Base-by-base conservation (phyloP, 179 eudicot species). In the Amaranthus tricolor region DNA sequence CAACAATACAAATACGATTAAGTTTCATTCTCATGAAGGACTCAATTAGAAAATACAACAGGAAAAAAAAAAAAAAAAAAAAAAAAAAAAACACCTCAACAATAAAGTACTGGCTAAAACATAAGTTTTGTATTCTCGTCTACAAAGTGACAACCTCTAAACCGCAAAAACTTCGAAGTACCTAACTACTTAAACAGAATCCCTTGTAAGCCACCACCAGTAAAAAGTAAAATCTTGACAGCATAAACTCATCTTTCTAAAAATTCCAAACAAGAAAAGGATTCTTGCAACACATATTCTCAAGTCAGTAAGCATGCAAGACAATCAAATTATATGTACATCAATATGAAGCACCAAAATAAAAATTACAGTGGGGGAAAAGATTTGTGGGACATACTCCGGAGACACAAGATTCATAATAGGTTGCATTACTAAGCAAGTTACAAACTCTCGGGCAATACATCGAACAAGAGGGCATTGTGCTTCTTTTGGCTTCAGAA, bases 361-460 rank as follows among this genome's bases (percentile, higher is more conserved):
- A 20, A 16, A 40, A 66, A 14, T 65, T 15, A 51, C 59, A 12
- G 16, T 70, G 40, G 40, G 58, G 57, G 60, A 65, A 31, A 31
- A 31, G 40, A 51, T 17, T 15, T 20, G 14, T 24, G 72, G 49
- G 81, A 86, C 99, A 93, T 81, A 93, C 99, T 44, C 77, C 1
- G 99, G 98, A 84, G 90, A 86, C 51, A 93, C 98, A 47, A 93
- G 93, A 82, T 89, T 87, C 91, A 96, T 81, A 57, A 96, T 62
- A 74, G 99, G 99, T 78, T 89, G 96, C 82, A 96, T 66, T 49
- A 96, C 92, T 84, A 91, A 86, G 85, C 97, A 93, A 79, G 98
- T 89, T 59, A 96, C 82, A 54, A 96, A 85, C 81, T 96, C 99
- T 68, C 98, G 91, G 31, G 96, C 94, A 81, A 96, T 88, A 79